Percentiles rank a stretch among this genome's conserved stretches.
These are phyloP conservation scores for Coemansia sp. DNA, from an alignment of 192 early-diverging fungal species.

Conservation along the genomic window DNA sequence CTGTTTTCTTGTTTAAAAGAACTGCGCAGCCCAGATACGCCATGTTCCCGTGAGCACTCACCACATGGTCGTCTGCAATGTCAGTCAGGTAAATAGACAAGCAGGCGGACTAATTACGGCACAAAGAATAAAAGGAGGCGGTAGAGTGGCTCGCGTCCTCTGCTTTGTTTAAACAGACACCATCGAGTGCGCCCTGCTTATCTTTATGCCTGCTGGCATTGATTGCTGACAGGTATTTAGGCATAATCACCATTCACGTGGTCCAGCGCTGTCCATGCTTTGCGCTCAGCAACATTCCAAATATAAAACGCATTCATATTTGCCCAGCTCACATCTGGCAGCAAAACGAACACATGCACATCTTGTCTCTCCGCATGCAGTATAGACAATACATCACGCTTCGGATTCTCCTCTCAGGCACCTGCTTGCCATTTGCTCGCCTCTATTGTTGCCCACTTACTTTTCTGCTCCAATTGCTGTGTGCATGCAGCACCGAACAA, in stretches of 20 bases:
- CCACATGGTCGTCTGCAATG: not conserved
- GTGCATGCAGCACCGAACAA: constrained; percentile 4
- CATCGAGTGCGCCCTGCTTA: not conserved
- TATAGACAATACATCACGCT: not conserved
- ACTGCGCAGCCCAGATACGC: not conserved
- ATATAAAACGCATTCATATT: constrained; percentile 1
- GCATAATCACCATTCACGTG: constrained; percentile 30
- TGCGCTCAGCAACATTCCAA: not conserved
- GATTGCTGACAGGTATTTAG: constrained; percentile 44
- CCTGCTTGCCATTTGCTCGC: not conserved
- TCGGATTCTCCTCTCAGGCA: not conserved
- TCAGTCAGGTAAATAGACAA: not conserved
- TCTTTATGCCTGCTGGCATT: not conserved
- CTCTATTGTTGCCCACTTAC: not conserved
- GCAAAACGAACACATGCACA: constrained; percentile 2
- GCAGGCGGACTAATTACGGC: constrained; percentile 8
- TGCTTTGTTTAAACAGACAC: constrained; percentile 2
- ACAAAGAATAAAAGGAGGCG: not conserved
- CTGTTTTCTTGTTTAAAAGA: no score
- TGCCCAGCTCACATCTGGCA: not conserved
- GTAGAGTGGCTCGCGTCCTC: not conserved
- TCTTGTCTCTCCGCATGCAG: not conserved
- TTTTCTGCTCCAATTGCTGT: constrained; percentile 1
- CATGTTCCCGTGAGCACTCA: not conserved
- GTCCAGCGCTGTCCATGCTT: not conserved